These are phyloP conservation scores for Botrytis deweyae DNA, from an alignment of 2,329 filamentous ascomycete species.

Conservation along the genomic window DNA sequence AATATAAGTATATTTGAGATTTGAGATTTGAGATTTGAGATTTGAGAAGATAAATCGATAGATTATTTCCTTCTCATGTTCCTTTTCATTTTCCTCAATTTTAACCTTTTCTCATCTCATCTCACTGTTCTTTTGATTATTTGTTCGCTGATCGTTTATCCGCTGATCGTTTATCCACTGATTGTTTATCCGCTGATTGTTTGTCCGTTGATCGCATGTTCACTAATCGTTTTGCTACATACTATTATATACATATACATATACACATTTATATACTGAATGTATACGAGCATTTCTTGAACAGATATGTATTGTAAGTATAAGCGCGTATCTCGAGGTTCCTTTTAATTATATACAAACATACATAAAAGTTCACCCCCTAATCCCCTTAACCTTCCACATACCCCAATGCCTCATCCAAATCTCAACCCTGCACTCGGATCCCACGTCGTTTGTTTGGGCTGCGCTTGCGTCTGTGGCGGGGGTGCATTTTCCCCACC, in stretches of 20 bases:
- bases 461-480: neutral
- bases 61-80: too few relatives aligned
- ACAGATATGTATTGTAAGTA: neutral
- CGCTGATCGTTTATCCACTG: neutral
- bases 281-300: neutral
- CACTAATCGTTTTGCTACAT: neutral
- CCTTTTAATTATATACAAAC: neutral
- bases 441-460: conserved; percentile 34
- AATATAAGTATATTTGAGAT: too few relatives aligned
- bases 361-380: neutral
- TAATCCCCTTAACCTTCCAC: neutral
- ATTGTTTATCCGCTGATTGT: neutral
- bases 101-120: neutral
- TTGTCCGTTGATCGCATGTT: neutral
- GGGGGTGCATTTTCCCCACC: neutral
- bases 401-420: conserved; percentile 25
- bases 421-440: conserved; percentile 36
- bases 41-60: neutral
- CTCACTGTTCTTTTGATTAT: neutral
- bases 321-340: neutral
- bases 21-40: too few relatives aligned
- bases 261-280: neutral
- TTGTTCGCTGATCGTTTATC: neutral
- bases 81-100: neutral
- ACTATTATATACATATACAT: neutral